Percentiles rank a stretch among this genome's conserved stretches.
These are phyloP conservation scores for Lentinula edodes DNA, from an alignment of 768 basidiomycete genomes.

Conservation along the genomic window DNA sequence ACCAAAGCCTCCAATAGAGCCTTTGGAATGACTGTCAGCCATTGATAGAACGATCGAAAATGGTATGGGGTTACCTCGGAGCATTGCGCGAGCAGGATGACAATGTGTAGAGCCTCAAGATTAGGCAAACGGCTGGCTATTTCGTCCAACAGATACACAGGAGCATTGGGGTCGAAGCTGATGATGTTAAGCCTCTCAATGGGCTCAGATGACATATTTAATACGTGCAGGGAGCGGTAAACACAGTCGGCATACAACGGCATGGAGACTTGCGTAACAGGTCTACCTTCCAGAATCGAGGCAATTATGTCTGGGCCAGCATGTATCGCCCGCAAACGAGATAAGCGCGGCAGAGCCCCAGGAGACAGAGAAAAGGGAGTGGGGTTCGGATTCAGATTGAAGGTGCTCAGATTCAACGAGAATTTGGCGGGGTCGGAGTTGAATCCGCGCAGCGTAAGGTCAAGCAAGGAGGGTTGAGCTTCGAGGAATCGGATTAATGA, in stretches of 20 bases:
- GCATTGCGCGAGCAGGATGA: constrained; percentile 46
- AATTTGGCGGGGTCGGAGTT: constrained; percentile 27
- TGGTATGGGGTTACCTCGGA: constrained; percentile 29
- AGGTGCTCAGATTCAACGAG: constrained; percentile 10
- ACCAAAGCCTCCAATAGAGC: constrained; percentile 36
- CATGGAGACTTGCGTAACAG: constrained; percentile 45
- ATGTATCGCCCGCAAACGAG: constrained; percentile 48
- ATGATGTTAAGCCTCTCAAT: constrained; percentile 51
- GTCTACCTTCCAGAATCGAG: constrained; percentile 39
- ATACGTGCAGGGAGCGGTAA: constrained; percentile 35
- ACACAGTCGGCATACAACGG: constrained; percentile 41
- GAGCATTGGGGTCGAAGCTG: constrained; percentile 46
- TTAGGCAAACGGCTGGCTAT: constrained; percentile 40
- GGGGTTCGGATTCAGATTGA: constrained; percentile 6
- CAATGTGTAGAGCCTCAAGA: constrained; percentile 58
- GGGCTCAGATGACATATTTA: constrained; percentile 30
- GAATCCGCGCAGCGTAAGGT: constrained; percentile 53
- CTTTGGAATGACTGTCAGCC: constrained; percentile 19
- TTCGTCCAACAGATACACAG: constrained; percentile 38
- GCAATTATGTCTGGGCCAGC: constrained; percentile 40
- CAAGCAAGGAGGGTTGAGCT: constrained; percentile 38
- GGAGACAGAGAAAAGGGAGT: constrained; percentile 28
- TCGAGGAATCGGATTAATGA: constrained; percentile 47
- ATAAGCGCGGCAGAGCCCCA: constrained; percentile 40
- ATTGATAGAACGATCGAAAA: constrained; percentile 6